A percentile compares a stretch with the other conserved stretches of the same genome.
Conservation (phyloP, 495 filamentous ascomycete genomes). For the Aspergillus haitiensis region DNA sequence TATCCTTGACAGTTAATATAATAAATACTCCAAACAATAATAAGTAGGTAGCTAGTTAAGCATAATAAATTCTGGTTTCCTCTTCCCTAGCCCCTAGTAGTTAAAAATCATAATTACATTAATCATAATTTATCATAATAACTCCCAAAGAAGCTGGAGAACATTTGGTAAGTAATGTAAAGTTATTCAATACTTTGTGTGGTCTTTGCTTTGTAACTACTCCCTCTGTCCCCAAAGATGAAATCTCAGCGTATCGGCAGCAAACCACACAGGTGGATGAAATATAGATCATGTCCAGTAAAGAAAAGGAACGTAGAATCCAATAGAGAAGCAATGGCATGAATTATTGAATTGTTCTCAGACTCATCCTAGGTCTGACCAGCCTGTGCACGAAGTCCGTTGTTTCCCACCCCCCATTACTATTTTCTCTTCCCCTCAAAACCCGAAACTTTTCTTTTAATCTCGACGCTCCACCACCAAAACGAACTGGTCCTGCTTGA, state of each 20-base stretch:
- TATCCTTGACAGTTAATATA: no score
- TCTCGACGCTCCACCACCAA: constrained; percentile 37
- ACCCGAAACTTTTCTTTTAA: constrained; percentile 42
- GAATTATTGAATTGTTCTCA: constrained; percentile 1
- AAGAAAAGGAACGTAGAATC: constrained; percentile 10
- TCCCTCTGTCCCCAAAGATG: not conserved
- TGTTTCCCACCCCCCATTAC: constrained; percentile 9
- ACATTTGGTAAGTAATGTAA: no score
- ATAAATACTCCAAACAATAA: no score
- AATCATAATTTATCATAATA: no score
- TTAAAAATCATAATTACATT: no score
- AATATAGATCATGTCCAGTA: constrained; percentile 6
- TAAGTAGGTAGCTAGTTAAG: no score
- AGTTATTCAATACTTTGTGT: no score
- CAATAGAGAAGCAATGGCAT: constrained; percentile 11
- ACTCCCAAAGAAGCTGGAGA: no score
- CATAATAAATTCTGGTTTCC: no score
- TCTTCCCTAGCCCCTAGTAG: no score
- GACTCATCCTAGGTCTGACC: not conserved
- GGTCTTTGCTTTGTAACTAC: not conserved
- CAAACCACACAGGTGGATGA: constrained; percentile 7
- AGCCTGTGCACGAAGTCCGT: not conserved
- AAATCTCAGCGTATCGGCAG: constrained; percentile 19
- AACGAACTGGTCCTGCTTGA: constrained; percentile 15
- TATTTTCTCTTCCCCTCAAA: constrained; percentile 26